phyloP scores from a whole-genome alignment of 2,329 filamentous ascomycete species.

The Geosmithia morbida region DNA sequence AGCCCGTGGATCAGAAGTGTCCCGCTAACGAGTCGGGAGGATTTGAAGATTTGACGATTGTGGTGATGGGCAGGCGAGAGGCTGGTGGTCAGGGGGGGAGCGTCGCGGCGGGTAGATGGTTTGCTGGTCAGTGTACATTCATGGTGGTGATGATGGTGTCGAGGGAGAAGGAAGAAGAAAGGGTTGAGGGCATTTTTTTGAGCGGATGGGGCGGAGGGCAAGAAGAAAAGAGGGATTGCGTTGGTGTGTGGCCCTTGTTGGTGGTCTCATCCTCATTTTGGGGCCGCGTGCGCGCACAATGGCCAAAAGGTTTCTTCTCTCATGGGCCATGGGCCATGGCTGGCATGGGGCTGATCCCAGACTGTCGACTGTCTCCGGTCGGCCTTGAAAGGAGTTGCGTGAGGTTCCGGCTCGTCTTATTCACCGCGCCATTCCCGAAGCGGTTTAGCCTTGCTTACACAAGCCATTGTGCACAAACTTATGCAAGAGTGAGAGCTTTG shows the following conservation, averaged over 20 bases:
- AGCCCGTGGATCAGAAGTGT: background rate
- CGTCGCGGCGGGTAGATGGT: background rate
- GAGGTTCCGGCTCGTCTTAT: constrained; percentile 1
- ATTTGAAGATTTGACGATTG: background rate
- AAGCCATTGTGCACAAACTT: no score
- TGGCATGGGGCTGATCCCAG: constrained; percentile 2
- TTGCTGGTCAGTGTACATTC: background rate
- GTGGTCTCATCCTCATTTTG: constrained; percentile 7
- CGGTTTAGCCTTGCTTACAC: background rate
- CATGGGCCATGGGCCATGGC: background rate
- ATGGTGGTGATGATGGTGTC: background rate
- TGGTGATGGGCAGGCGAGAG: background rate
- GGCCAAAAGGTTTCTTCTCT: constrained; percentile 1
- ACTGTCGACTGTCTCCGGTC: background rate
- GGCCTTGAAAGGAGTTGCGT: background rate
- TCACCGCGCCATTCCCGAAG: background rate
- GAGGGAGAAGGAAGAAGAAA: background rate
- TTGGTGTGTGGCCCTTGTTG: constrained; percentile 1
- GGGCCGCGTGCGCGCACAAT: constrained; percentile 2
- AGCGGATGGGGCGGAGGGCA: background rate
- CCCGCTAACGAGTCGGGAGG: constrained; percentile 1
- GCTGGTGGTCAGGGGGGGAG: constrained; percentile 1
- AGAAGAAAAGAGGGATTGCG: background rate
- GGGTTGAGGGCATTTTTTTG: background rate
- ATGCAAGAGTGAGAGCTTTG: background rate